Percentiles rank a stretch among this genome's conserved stretches.
Evolutionary conservation across 2,329 filamentous ascomycete species (phyloP).

Genomic region (Verticillium tricorpus): DNA sequence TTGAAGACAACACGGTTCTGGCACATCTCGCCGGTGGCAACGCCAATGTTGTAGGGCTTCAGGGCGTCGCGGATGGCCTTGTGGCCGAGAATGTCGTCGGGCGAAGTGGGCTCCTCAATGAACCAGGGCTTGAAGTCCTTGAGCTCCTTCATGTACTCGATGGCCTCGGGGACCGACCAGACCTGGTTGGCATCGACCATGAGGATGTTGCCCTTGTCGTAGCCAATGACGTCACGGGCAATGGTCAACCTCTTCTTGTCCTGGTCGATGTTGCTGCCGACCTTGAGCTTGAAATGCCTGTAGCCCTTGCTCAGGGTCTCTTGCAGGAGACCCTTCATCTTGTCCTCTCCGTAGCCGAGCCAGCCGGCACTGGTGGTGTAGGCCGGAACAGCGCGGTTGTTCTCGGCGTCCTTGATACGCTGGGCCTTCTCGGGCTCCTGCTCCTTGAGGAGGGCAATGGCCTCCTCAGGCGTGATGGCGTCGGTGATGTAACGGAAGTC

Average conservation of each 20-base stretch:
- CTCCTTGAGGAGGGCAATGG: slow-evolving; percentile 64
- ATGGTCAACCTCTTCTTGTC: slow-evolving; percentile 68
- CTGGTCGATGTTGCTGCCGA: slow-evolving; percentile 67
- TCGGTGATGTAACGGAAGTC: slow-evolving; percentile 95
- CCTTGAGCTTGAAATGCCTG: slow-evolving; percentile 87
- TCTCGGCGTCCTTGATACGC: slow-evolving; percentile 69
- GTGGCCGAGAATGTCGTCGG: slow-evolving; percentile 86
- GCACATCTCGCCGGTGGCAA: slow-evolving; percentile 92
- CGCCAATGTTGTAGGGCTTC: slow-evolving; percentile 68
- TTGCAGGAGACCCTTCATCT: slow-evolving; percentile 70
- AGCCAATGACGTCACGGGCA: slow-evolving; percentile 75
- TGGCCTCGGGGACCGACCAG: slow-evolving; percentile 86
- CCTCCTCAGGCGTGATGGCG: slow-evolving; percentile 83
- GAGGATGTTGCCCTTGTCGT: slow-evolving; percentile 75
- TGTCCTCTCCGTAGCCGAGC: slow-evolving; percentile 86
- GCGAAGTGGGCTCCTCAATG: slow-evolving; percentile 89
- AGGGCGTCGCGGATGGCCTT: slow-evolving; percentile 79
- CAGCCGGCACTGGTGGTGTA: slow-evolving; percentile 90
- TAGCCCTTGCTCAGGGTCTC: slow-evolving; percentile 77
- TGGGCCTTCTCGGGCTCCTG: slow-evolving; percentile 63
- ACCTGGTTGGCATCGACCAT: slow-evolving; percentile 95
- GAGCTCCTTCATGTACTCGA: slow-evolving; percentile 79
- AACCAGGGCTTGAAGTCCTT: slow-evolving; percentile 86
- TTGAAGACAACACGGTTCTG: slow-evolving; percentile 95
- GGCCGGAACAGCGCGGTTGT: slow-evolving; percentile 73